These are phyloP conservation scores for Fusarium pseudoanthophilum DNA, from an alignment of 2,329 filamentous ascomycete species.

Conservation along the genomic window DNA sequence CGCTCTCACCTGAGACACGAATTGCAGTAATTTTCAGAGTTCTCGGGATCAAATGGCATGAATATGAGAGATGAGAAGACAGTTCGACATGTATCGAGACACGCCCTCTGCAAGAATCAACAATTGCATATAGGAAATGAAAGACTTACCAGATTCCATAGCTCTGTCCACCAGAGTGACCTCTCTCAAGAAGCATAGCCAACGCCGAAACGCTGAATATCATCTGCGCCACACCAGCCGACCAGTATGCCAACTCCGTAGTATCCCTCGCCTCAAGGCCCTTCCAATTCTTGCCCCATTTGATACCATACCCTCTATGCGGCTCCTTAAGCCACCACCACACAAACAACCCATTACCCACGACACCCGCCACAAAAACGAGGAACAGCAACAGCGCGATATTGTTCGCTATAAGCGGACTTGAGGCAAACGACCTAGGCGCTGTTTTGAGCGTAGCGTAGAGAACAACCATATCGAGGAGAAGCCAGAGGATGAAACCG, in stretches of 20 bases:
- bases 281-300: constrained; percentile 58
- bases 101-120: constrained; percentile 23
- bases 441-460: constrained; percentile 59
- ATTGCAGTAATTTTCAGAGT: constrained; percentile 13
- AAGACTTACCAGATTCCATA: constrained; percentile 61
- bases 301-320: constrained; percentile 54
- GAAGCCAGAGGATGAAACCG: constrained; percentile 60
- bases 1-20: constrained; percentile 23
- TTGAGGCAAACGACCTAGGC: constrained; percentile 55
- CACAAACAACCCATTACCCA: constrained; percentile 56
- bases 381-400: constrained; percentile 51
- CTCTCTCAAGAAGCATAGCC: constrained; percentile 57
- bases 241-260: constrained; percentile 62
- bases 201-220: constrained; percentile 54
- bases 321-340: constrained; percentile 60
- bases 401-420: constrained; percentile 55
- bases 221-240: constrained; percentile 57
- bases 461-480: constrained; percentile 60
- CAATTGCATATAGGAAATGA: constrained; percentile 37
- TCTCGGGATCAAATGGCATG: constrained; percentile 1
- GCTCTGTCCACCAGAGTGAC: constrained; percentile 60
- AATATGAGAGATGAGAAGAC: not conserved
- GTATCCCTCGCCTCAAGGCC: constrained; percentile 56
- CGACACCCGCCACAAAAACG: constrained; percentile 51
- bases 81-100: constrained; percentile 8